Percentiles rank a stretch among this genome's conserved stretches.
These are phyloP conservation scores for Tylopilus orsonianus DNA, from an alignment of 1,284 basidiomycete genomes.

Conservation along the genomic window DNA sequence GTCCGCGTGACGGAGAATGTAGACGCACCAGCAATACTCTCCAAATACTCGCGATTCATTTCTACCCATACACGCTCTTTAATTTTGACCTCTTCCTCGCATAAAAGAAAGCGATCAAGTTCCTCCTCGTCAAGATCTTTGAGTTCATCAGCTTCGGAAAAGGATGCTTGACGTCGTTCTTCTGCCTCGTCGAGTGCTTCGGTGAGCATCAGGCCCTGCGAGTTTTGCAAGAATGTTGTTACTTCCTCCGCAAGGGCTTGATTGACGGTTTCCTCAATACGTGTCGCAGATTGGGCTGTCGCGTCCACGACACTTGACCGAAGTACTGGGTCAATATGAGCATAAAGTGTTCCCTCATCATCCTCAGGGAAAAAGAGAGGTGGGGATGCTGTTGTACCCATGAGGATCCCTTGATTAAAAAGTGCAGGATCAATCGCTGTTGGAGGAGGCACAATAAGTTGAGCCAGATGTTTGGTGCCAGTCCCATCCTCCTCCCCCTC, in stretches of 20 bases:
- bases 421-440: slow-evolving; percentile 38
- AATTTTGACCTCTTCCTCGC: slow-evolving; percentile 82
- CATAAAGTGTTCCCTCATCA: slow-evolving; percentile 41
- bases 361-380: slow-evolving; percentile 45
- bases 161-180: slow-evolving; percentile 52
- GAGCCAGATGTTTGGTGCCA: slow-evolving; percentile 24
- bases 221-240: slow-evolving; percentile 56
- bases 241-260: slow-evolving; percentile 65
- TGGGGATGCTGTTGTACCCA: slow-evolving; percentile 21
- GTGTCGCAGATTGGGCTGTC: slow-evolving; percentile 19
- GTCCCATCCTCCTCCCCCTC: slow-evolving; percentile 42
- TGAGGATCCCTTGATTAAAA: slow-evolving; percentile 45
- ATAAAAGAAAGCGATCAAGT: slow-evolving; percentile 82
- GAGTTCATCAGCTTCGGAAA: slow-evolving; percentile 61
- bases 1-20: slow-evolving; percentile 6
- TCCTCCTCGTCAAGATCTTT: slow-evolving; percentile 90
- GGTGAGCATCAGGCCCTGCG: slow-evolving; percentile 53
- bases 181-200: slow-evolving; percentile 66
- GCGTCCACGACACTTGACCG: slow-evolving; percentile 30
- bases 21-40: slow-evolving; percentile 78
- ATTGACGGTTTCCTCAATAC: slow-evolving; percentile 49
- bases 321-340: slow-evolving; percentile 60
- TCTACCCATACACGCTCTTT: slow-evolving; percentile 98
- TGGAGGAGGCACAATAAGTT: slow-evolving; percentile 37
- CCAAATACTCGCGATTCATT: slow-evolving; percentile 91